phyloP scores from a whole-genome alignment of 1,284 basidiomycete species.

The Ustilago bromivora region DNA sequence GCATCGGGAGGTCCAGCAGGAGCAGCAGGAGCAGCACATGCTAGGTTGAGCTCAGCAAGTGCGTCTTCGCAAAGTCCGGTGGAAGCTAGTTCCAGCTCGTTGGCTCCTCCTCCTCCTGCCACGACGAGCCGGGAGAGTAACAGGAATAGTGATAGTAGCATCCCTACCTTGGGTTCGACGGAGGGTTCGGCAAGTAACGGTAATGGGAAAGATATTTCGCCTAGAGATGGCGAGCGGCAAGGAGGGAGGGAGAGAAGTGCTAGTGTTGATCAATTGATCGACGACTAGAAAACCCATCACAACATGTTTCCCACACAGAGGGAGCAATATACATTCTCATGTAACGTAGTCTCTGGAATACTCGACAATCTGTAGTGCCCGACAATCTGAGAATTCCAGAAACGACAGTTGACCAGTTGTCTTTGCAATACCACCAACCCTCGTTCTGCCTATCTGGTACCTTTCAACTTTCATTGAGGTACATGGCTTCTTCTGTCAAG shows the following conservation, averaged over 20 bases:
- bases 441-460: too few relatives aligned
- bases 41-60: slow-evolving; percentile 33
- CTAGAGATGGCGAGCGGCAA: slow-evolving; percentile 6
- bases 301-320: neutral
- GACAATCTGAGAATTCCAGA: too few relatives aligned
- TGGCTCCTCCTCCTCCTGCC: neutral
- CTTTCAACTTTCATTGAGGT: too few relatives aligned
- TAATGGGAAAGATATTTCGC: neutral
- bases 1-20: neutral
- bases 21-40: slow-evolving; percentile 20
- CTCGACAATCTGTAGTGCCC: too few relatives aligned
- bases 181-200: neutral
- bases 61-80: slow-evolving; percentile 28
- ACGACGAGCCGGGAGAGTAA: neutral
- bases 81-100: slow-evolving; percentile 11
- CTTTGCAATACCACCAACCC: too few relatives aligned
- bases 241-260: slow-evolving; percentile 32
- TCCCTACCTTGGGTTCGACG: neutral
- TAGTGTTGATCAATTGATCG: slow-evolving; percentile 36
- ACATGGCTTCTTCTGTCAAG: too few relatives aligned
- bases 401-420: too few relatives aligned
- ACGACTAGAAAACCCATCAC: slow-evolving; percentile 16
- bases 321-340: too few relatives aligned
- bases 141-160: neutral
- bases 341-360: too few relatives aligned